Evolutionary conservation across 2,329 filamentous ascomycete species (phyloP), one percentile per base, ranked within the genome.

Genomic region (Leptodontidium sp.): DNA sequence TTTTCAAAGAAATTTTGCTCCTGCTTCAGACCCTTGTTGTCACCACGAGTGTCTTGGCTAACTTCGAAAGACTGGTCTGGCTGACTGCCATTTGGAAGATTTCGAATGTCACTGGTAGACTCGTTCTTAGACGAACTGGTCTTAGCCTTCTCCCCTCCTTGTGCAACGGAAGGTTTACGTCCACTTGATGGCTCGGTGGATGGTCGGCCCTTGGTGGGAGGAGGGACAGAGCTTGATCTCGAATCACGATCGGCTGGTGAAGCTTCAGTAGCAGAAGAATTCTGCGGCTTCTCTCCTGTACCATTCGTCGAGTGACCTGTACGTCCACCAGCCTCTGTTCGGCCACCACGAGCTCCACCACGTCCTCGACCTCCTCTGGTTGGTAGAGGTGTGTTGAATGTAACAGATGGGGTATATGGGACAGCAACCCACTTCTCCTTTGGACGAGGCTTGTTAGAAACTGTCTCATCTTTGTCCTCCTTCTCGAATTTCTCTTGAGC

Each of bases 361-460:
- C 77, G 75, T 68, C 85, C 84, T 72, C 86, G 81, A 68, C 87
- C 85, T 74, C 85, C 85, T 77, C 88, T 86, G 66, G 84, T 81
- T n/a, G 90, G 89, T 50, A 97, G 80, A 35, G 92, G 93, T 0
- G 96, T 98, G 78, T 93, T 91, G 80, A 97, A 98, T 68, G 90
- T 90, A 61, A 96, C 93, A 15, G 89, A 91, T 9, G 94, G 95
- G 14, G 93, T 93, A 76, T 94, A 95, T 43, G 91, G 88, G 67
- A 98, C 88, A 1, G 90, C 87, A 68, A 93, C 90, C 95, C 96
- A 98, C 77, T 94, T 93, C 75, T 92, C 89, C 83, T 97, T 97
- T 67, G 87, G 84, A 70, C 87, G 84, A 15, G 83, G 79, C 74
- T 86, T 90, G 80, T 83, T 87, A 75, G 69, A 82, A 74, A 74